Conservation (phyloP, 2,329 filamentous ascomycete genomes). For the Cryoendolithus antarcticus region DNA sequence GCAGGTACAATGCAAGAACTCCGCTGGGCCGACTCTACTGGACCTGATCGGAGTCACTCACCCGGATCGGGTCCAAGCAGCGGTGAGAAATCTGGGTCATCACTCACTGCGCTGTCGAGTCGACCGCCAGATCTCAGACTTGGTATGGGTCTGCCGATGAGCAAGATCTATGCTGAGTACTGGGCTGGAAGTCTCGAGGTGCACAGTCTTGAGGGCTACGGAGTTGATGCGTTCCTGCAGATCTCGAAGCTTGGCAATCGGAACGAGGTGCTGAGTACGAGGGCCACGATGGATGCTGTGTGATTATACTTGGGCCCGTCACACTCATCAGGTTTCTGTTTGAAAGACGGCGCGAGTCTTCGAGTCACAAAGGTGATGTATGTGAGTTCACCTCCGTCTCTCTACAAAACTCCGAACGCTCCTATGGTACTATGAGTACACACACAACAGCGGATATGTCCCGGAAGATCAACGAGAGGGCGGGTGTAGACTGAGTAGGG, state of each 20-base stretch:
- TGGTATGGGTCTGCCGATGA: conserved; percentile 88
- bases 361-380: too few species aligned
- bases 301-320: conserved; percentile 13
- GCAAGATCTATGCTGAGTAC: conserved; percentile 90
- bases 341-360: too few species aligned
- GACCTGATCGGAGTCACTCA: too few species aligned
- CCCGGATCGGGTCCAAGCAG: not conserved
- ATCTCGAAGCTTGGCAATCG: conserved; percentile 96
- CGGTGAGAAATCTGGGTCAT: conserved; percentile 42
- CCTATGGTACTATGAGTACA: too few species aligned
- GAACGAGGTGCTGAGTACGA: conserved; percentile 74
- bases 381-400: too few species aligned
- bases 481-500: too few species aligned
- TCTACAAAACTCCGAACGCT: too few species aligned
- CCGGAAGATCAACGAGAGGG: too few species aligned
- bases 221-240: conserved; percentile 88
- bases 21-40: conserved; percentile 3
- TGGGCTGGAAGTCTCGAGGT: conserved; percentile 89
- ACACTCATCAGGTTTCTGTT: too few species aligned
- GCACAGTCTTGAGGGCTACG: conserved; percentile 89
- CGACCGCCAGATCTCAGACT: conserved; percentile 76
- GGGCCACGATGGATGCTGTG: conserved; percentile 40
- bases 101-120: conserved; percentile 66
- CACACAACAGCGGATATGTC: too few species aligned
- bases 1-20: conserved; percentile 75